Percentiles rank a stretch among this genome's conserved stretches.
Evolutionary conservation across 257 asterid species (phyloP).

Genomic region (Craterostigma plantagineum): DNA sequence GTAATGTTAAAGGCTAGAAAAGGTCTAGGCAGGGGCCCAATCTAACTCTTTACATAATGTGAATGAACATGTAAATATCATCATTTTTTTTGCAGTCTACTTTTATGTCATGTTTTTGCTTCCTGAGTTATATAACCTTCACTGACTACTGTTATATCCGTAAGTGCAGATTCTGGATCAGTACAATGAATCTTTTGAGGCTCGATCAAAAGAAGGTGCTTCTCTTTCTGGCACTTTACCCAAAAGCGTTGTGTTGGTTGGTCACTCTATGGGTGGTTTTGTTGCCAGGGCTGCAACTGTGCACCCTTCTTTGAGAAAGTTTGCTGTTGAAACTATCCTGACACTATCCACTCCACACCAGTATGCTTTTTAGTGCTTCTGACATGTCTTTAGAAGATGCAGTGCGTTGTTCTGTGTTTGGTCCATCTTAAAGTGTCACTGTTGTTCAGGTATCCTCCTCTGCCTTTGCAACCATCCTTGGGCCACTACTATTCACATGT

Average conservation of each 20-base stretch:
- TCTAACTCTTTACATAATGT: no score
- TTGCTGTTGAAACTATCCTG: slow-evolving; percentile 73
- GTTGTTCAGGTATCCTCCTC: slow-evolving; percentile 71
- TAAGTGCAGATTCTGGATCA: slow-evolving; percentile 59
- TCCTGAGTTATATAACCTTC: slow-evolving; percentile 1
- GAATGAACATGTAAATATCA: no score
- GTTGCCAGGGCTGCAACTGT: slow-evolving; percentile 92
- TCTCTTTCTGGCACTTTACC: slow-evolving; percentile 41
- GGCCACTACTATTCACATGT: slow-evolving; percentile 62
- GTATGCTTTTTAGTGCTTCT: slow-evolving; percentile 24
- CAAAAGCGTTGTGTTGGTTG: slow-evolving; percentile 82
- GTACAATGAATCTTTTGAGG: slow-evolving; percentile 51
- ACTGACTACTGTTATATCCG: slow-evolving; percentile 4
- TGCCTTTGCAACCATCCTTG: slow-evolving; percentile 86
- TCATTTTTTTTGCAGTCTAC: no score
- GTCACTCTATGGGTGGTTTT: slow-evolving; percentile 99
- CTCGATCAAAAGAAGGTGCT: slow-evolving; percentile 56
- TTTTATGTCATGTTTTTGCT: not conserved
- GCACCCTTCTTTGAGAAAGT: slow-evolving; percentile 79
- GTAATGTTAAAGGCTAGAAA: no score
- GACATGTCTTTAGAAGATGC: slow-evolving; percentile 7
- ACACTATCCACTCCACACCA: slow-evolving; percentile 97
- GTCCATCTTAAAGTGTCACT: slow-evolving; percentile 8
- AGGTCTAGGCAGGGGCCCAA: no score
- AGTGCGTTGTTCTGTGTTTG: slow-evolving; percentile 11